A percentile compares a stretch with the other conserved stretches of the same genome.
These are phyloP conservation scores for Raphanus sativus DNA, from an alignment of 345 rosid genomes.

Conservation along the genomic window DNA sequence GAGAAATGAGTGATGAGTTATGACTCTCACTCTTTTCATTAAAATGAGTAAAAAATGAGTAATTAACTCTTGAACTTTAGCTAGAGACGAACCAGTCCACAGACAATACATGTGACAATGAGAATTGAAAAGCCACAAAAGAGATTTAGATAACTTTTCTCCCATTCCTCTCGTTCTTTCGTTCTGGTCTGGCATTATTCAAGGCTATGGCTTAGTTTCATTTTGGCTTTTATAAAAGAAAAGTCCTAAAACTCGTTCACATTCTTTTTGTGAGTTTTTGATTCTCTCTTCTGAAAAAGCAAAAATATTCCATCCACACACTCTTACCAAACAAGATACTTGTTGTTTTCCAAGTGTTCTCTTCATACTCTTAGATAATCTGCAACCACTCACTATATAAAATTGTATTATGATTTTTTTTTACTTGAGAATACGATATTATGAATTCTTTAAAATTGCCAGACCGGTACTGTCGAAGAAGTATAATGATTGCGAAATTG, in stretches of 20 bases:
- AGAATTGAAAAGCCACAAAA: conserved; percentile 6
- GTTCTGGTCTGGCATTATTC: conserved; percentile 19
- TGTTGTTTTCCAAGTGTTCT: conserved; percentile 16
- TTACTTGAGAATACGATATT: too few species aligned
- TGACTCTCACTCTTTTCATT: conserved; percentile 25
- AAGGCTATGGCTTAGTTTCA: not conserved
- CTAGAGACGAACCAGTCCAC: conserved; percentile 9
- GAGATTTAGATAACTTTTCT: not conserved
- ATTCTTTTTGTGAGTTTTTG: conserved; percentile 31
- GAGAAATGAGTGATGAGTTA: conserved; percentile 14
- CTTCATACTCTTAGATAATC: conserved; percentile 11
- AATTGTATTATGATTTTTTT: not conserved
- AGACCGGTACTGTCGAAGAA: not conserved
- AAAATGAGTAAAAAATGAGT: conserved; percentile 15
- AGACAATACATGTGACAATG: conserved; percentile 30
- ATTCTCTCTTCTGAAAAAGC: conserved; percentile 9
- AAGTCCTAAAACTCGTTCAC: conserved; percentile 13
- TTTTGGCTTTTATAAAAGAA: not conserved
- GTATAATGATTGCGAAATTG: not conserved
- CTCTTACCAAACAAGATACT: conserved; percentile 1
- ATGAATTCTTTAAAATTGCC: too few species aligned
- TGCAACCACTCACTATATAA: conserved; percentile 8
- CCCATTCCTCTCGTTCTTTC: not conserved
- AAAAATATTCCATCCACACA: conserved; percentile 18
- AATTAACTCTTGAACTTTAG: conserved; percentile 16